phyloP scores from a whole-genome alignment of 1,284 basidiomycete genomes.

The Pisolithus thermaeus region DNA sequence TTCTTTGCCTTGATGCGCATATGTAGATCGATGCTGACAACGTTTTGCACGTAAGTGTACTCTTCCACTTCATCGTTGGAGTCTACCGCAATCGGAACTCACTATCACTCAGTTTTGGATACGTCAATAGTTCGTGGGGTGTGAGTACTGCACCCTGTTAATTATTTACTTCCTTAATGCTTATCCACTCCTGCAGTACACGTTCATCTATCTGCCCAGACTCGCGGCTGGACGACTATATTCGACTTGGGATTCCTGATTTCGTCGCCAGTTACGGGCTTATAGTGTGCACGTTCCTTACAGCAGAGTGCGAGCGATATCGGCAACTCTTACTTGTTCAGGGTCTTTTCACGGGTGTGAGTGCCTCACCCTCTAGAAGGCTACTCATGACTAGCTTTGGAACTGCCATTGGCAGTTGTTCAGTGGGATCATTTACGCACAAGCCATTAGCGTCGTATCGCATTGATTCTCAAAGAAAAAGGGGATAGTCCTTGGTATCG shows the following conservation, averaged over 20 bases:
- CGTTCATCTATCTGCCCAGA: conserved; percentile 38
- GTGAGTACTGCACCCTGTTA: neutral
- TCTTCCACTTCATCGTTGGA: too few species aligned
- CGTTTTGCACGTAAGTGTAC: too few species aligned
- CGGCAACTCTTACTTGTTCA: conserved; percentile 51
- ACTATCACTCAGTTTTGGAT: neutral
- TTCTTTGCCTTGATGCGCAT: too few species aligned
- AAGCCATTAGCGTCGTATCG: conserved; percentile 35
- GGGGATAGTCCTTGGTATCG: conserved; percentile 36
- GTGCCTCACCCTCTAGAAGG: neutral
- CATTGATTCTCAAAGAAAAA: conserved; percentile 44
- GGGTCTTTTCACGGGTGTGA: conserved; percentile 40
- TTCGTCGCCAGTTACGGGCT: conserved; percentile 35
- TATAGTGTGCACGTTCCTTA: conserved; percentile 41
- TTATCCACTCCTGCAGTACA: conserved; percentile 12
- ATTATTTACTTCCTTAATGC: too few species aligned
- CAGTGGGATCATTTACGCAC: conserved; percentile 36
- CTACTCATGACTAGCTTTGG: neutral
- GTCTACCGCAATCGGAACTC: too few species aligned
- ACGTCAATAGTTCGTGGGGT: neutral
- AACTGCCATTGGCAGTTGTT: conserved; percentile 12
- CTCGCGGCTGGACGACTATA: conserved; percentile 19
- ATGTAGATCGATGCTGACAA: too few species aligned
- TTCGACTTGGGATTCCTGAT: conserved; percentile 28
- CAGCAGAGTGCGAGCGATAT: conserved; percentile 44